phyloP scores from a whole-genome alignment of 495 filamentous ascomycete genomes.

The Penicillium antarcticum region DNA sequence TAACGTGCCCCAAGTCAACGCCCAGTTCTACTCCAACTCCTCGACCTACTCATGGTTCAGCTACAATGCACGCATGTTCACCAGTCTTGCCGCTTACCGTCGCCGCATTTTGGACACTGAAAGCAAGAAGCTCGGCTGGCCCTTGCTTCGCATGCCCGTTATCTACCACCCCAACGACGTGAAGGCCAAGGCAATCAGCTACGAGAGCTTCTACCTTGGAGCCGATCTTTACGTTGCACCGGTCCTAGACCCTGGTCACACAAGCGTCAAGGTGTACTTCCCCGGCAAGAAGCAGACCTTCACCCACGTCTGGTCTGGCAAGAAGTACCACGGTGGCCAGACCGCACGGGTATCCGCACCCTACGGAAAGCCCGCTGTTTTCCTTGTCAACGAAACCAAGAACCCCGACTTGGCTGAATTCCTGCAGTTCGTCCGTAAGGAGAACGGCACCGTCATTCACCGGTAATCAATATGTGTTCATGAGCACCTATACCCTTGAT shows the following conservation, averaged over 20 bases:
- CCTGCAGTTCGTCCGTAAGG: slow-evolving; percentile 18
- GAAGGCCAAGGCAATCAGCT: slow-evolving; percentile 20
- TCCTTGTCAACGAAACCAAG: slow-evolving; percentile 17
- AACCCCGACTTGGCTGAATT: slow-evolving; percentile 17
- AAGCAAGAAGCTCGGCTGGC: slow-evolving; percentile 20
- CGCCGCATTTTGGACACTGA: slow-evolving; percentile 22
- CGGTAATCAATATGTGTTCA: slow-evolving; percentile 1
- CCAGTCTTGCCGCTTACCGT: slow-evolving; percentile 18
- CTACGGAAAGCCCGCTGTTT: slow-evolving; percentile 24
- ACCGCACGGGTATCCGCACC: slow-evolving; percentile 11
- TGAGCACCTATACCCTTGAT: neutral
- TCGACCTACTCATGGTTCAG: slow-evolving; percentile 19
- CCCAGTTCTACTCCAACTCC: slow-evolving; percentile 22
- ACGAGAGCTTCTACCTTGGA: slow-evolving; percentile 24
- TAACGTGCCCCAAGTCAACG: slow-evolving; percentile 20
- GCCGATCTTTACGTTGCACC: slow-evolving; percentile 24
- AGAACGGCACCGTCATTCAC: slow-evolving; percentile 17
- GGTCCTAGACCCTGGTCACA: slow-evolving; percentile 15
- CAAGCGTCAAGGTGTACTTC: slow-evolving; percentile 21
- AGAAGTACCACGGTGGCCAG: slow-evolving; percentile 17
- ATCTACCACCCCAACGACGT: slow-evolving; percentile 21
- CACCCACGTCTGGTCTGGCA: slow-evolving; percentile 20
- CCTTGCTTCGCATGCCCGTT: slow-evolving; percentile 24
- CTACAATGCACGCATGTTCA: slow-evolving; percentile 25
- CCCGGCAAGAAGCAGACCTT: slow-evolving; percentile 15